These are phyloP conservation scores for Quercus wislizeni DNA, from an alignment of 306 rosid genomes.

Conservation along the genomic window DNA sequence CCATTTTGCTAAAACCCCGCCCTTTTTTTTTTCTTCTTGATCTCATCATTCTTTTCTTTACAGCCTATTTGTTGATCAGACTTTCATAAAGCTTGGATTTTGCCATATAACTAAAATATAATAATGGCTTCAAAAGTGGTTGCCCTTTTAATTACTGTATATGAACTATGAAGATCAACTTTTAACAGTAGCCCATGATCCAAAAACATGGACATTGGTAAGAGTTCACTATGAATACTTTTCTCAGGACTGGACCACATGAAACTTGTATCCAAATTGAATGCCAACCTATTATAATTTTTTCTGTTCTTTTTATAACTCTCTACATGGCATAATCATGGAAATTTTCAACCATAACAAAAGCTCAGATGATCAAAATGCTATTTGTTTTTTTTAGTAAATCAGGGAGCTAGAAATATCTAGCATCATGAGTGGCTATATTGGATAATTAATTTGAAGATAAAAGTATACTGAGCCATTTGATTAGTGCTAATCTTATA, in stretches of 20 bases:
- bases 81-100: neutral
- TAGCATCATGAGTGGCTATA: no score
- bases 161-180: neutral
- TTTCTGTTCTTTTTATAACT: neutral
- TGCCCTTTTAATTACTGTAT: neutral
- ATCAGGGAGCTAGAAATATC: no score
- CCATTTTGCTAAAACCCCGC: neutral
- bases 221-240: neutral
- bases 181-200: neutral
- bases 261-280: no score
- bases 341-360: neutral
- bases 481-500: no score
- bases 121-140: conserved; percentile 16
- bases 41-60: conserved; percentile 7
- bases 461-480: no score
- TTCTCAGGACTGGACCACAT: neutral
- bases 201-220: neutral
- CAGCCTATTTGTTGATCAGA: conserved; percentile 13
- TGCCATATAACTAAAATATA: neutral
- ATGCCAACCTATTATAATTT: neutral
- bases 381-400: no score
- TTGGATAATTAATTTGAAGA: no score
- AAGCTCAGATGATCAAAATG: no score
- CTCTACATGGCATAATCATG: neutral
- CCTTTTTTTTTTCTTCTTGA: neutral